phyloP scores from a whole-genome alignment of 257 asterid species.

The Solanum chmielewskii region DNA sequence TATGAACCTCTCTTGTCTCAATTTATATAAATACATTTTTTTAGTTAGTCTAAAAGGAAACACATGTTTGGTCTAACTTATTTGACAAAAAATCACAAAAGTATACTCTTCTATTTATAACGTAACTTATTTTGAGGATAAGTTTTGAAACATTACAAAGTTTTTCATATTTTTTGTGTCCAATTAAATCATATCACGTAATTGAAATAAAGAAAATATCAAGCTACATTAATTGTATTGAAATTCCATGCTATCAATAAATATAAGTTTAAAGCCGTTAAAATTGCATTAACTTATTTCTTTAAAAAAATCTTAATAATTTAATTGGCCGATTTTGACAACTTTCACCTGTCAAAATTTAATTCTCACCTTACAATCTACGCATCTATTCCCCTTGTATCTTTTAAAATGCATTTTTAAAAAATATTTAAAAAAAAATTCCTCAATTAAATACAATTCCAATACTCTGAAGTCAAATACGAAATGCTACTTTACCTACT shows the following conservation, averaged over 20 bases:
- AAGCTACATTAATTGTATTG: neutral
- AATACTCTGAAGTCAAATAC: neutral
- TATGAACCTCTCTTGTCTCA: neutral
- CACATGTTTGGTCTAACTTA: neutral
- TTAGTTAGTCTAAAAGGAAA: no score
- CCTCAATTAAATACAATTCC: neutral
- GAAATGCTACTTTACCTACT: neutral
- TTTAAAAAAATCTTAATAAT: no score
- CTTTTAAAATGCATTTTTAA: no score
- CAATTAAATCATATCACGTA: neutral
- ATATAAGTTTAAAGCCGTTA: neutral
- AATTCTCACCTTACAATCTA: neutral
- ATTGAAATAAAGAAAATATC: no score
- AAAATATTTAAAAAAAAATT: no score
- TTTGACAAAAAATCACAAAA: neutral
- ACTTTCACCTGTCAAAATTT: no score
- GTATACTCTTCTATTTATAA: neutral
- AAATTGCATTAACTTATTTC: neutral
- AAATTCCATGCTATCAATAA: neutral
- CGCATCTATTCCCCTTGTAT: neutral
- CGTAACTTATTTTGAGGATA: neutral
- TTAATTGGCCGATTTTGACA: neutral
- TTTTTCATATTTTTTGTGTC: no score
- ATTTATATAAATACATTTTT: no score
- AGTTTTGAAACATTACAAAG: neutral